Evolutionary conservation across 108 stramenopile species (phyloP).

Genomic region (Parietichytrium sp.): DNA sequence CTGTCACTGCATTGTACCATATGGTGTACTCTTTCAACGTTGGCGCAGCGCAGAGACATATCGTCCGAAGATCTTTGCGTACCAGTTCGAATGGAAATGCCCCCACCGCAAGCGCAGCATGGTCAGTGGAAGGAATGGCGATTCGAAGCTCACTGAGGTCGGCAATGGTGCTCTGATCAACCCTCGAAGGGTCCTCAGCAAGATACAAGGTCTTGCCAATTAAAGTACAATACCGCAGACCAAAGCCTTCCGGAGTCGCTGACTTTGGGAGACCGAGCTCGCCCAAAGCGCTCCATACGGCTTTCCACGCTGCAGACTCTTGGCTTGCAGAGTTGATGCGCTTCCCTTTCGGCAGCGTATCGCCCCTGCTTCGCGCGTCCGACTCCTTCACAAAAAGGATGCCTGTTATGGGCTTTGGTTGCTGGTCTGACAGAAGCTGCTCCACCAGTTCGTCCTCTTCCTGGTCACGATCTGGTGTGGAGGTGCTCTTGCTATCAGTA

Average conservation of each 20-base stretch:
- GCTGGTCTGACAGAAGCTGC: too few species aligned
- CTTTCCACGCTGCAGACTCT: background rate
- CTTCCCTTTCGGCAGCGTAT: too few species aligned
- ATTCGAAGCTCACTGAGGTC: conserved; percentile 33
- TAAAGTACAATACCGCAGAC: background rate
- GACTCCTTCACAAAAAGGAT: too few species aligned
- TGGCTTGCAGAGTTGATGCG: too few species aligned
- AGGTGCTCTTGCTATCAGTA: too few species aligned
- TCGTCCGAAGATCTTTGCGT: background rate
- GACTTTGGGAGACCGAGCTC: background rate
- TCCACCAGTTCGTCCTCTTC: too few species aligned
- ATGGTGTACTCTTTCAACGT: background rate
- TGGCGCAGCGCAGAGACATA: background rate
- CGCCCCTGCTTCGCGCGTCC: too few species aligned
- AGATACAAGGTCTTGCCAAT: background rate
- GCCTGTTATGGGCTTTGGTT: too few species aligned
- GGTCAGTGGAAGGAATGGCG: background rate
- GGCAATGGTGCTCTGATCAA: background rate
- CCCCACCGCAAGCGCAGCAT: background rate
- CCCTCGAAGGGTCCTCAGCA: background rate
- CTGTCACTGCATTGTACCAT: conserved; percentile 2
- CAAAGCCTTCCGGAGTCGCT: background rate
- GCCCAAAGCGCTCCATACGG: background rate
- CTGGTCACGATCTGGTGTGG: too few species aligned
- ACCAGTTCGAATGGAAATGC: conserved; percentile 15